Conservation (phyloP, 2,329 filamentous ascomycete genomes). For the Scedosporium apiospermum region DNA sequence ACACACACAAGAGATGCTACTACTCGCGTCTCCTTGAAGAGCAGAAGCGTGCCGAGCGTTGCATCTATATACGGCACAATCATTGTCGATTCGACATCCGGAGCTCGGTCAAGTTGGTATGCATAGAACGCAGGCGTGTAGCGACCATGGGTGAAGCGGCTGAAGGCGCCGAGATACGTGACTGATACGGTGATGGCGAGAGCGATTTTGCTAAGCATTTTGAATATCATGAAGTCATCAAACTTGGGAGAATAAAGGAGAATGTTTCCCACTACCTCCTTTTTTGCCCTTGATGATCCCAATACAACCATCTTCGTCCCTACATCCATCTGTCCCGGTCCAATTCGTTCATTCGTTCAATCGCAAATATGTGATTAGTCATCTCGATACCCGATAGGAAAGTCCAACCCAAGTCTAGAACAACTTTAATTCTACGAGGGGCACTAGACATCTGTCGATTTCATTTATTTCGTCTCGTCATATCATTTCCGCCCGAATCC, state of each 20-base stretch:
- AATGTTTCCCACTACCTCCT: too few species aligned
- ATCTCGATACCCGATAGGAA: too few species aligned
- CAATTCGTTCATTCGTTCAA: too few species aligned
- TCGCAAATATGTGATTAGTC: too few species aligned
- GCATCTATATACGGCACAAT: slow-evolving; percentile 12
- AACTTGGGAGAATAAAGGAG: too few species aligned
- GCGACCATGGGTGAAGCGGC: slow-evolving; percentile 14
- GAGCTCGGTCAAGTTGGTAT: slow-evolving; percentile 15
- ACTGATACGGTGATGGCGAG: neutral
- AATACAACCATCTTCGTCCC: too few species aligned
- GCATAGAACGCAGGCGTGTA: slow-evolving; percentile 14
- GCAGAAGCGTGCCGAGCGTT: slow-evolving; percentile 9
- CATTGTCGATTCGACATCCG: slow-evolving; percentile 11
- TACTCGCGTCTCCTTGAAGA: slow-evolving; percentile 1
- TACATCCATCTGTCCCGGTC: too few species aligned
- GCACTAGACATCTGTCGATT: neutral
- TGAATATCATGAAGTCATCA: neutral
- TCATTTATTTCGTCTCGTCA: neutral
- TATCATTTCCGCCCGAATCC: neutral
- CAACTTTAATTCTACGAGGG: neutral
- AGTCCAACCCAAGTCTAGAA: neutral
- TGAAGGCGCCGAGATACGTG: slow-evolving; percentile 12
- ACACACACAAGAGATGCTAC: slow-evolving; percentile 6
- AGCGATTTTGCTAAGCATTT: neutral
- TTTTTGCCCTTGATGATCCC: too few species aligned